Evolutionary conservation across 2,329 filamentous ascomycete genomes (phyloP).

Genomic region (Sclerotinia subarctica): DNA sequence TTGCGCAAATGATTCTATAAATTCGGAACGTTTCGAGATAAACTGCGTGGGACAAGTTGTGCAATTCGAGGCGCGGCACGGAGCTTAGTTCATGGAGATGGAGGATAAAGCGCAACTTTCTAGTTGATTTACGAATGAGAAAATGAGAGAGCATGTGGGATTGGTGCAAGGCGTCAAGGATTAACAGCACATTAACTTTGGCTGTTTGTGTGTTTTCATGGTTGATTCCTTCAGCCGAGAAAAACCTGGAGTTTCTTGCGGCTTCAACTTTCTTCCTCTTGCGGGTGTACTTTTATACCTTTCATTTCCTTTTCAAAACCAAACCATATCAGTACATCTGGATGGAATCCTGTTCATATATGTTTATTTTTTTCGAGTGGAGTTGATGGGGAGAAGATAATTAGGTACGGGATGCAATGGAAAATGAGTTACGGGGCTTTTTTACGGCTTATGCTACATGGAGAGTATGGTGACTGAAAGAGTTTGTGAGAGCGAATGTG

Average conservation of each 20-base stretch:
- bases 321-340: slow-evolving; percentile 8
- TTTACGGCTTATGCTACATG: not conserved
- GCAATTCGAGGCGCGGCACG: too few species aligned
- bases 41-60: not conserved
- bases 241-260: slow-evolving; percentile 5
- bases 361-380: not conserved
- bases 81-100: not conserved
- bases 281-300: slow-evolving; percentile 30
- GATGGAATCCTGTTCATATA: slow-evolving; percentile 1
- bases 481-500: not conserved
- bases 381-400: not conserved
- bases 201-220: slow-evolving; percentile 27
- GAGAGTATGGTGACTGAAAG: not conserved
- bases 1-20: slow-evolving; percentile 97
- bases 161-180: slow-evolving; percentile 29
- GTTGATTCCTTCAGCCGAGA: slow-evolving; percentile 13
- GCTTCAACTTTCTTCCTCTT: slow-evolving; percentile 1
- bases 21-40: not conserved
- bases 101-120: not conserved
- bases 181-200: slow-evolving; percentile 26
- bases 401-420: not conserved
- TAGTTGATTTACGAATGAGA: slow-evolving; percentile 19
- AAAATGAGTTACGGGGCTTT: not conserved
- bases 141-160: slow-evolving; percentile 27
- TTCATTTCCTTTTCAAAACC: not conserved